Evolutionary conservation across 176 grass and related monocot genomes (phyloP), one percentile per base, ranked within the genome.

Genomic region (Paspalum vaginatum): DNA sequence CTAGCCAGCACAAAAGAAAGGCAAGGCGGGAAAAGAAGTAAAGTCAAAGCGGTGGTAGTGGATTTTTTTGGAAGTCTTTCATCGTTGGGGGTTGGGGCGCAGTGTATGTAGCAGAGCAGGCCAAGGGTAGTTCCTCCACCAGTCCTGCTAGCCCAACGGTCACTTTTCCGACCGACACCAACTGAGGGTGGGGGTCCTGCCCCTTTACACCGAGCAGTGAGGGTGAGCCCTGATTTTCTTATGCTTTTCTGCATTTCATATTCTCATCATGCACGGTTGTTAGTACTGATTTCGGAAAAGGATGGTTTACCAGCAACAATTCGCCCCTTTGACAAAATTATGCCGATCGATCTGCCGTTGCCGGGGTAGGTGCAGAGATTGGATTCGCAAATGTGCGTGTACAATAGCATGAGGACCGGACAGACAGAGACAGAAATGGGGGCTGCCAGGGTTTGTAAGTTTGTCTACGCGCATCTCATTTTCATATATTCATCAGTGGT

Each of bases 231-330:
- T 14, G 15, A 13, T 53, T 68, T 57, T 44, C 21, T 72, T 15
- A 32, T 11, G 56, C 10, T 41, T 21, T 39, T 51, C 27, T 16
- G 37, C 53, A 26, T 72, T 48, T 70, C 44, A 10, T 9, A 9
- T 26, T 49, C 22, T 32, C 26, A 69, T n/a, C n/a, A n/a, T n/a
- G n/a, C 1, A 32, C 65, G 55, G 81, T 85, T 77, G 56, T 58
- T 49, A 81, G 32, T 32, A 32, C 32, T 32, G 32, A 32, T 32
- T 13, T 8, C 48, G 50, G 87, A 81, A 89, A 89, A 66, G 0
- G 78, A 82, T 73, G 83, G 77, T 32, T 82, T 78, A 82, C 57
- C 78, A 55, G 40, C 71, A 59, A 50, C 38, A 81, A 76, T 76
- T 39, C 67, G 32, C 3, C 40, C 8, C 3, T 24, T 58, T 82